A percentile compares a stretch with the other conserved stretches of the same genome.
phyloP scores from a whole-genome alignment of 2,329 filamentous ascomycete genomes.

The Monilinia polystroma region DNA sequence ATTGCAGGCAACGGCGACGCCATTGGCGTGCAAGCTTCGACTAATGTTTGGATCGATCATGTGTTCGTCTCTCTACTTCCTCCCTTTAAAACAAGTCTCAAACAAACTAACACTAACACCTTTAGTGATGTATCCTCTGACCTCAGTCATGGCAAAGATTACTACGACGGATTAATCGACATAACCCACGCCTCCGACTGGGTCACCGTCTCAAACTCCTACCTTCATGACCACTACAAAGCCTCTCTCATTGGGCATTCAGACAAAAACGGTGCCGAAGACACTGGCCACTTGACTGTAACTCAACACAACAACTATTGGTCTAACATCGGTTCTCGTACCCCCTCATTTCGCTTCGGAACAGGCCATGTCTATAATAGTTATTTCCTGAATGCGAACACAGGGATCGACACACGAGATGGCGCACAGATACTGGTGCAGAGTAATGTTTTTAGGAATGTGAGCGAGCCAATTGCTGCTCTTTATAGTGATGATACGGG shows the following conservation, averaged over 20 bases:
- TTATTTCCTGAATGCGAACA: conserved; percentile 47
- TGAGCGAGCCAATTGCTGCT: conserved; percentile 40
- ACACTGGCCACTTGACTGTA: conserved; percentile 36
- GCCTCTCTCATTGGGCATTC: conserved; percentile 37
- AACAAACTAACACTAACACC: conserved; percentile 12
- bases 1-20: conserved; percentile 48
- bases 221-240: conserved; percentile 46
- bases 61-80: conserved; percentile 3
- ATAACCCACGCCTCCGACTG: conserved; percentile 47
- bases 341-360: conserved; percentile 64
- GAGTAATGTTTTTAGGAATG: conserved; percentile 50
- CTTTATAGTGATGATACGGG: conserved; percentile 28
- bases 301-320: conserved; percentile 36
- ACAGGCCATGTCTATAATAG: conserved; percentile 56
- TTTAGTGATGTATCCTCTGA: conserved; percentile 39
- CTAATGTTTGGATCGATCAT: conserved; percentile 45
- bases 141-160: conserved; percentile 44
- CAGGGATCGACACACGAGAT: conserved; percentile 57
- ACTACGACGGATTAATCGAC: conserved; percentile 47
- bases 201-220: conserved; percentile 46
- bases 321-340: conserved; percentile 34
- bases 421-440: conserved; percentile 49
- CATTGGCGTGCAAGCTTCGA: conserved; percentile 49
- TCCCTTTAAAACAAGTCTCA: neutral
- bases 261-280: conserved; percentile 35